Base-by-base conservation (phyloP, 768 basidiomycete species). In the Leccinum aurantiacum region DNA sequence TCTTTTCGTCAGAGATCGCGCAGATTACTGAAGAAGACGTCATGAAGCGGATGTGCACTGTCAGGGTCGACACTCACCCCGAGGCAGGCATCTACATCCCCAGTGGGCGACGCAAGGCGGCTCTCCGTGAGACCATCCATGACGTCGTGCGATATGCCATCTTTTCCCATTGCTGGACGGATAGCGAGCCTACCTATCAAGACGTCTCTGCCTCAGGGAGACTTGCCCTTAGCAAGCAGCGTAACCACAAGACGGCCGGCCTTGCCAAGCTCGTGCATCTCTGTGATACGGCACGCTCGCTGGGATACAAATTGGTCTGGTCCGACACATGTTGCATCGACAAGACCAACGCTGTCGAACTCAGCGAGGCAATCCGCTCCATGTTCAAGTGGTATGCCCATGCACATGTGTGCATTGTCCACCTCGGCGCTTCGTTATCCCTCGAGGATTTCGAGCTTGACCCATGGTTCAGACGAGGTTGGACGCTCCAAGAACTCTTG, bases 361-460 rank as follows among this genome's bases (percentile, higher is more conserved):
- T 75, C 24, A 60, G 62, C 9, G 73, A 75, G 51, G 69, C 74
- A 1, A 65, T 74, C 13, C 63, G 64, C 15, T 66, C 73, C 27
- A 75, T 75, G 69, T 75, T 63, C 64, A 65, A 56, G 54, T 74
- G 74, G 72, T 75, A 75, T 44, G 57, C 67, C 6, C 49, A 74
- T 27, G 60, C 69, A 3, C 60, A 72, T 22, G 24, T 74, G 22
- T 75, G 74, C 55, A 63, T 74, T 49, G 63, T 63, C 19, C 64
- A 74, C 53, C 62, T 74, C 6, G 61, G 60, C 5, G 57, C 54
- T 19, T 67, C 69, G 13, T 60, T 41, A 3, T 62, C 60, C 8
- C 27, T 53, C 44, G 19, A 41, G 17, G 65, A 65, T n/a, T 64
- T 72, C 4, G 51, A 56, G 13, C 37, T 6, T 1, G 72, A 74